Percentiles rank a stretch among this genome's conserved stretches.
Evolutionary conservation across 2,329 filamentous ascomycete species (phyloP).

Genomic region (Aspergillus neoniger): DNA sequence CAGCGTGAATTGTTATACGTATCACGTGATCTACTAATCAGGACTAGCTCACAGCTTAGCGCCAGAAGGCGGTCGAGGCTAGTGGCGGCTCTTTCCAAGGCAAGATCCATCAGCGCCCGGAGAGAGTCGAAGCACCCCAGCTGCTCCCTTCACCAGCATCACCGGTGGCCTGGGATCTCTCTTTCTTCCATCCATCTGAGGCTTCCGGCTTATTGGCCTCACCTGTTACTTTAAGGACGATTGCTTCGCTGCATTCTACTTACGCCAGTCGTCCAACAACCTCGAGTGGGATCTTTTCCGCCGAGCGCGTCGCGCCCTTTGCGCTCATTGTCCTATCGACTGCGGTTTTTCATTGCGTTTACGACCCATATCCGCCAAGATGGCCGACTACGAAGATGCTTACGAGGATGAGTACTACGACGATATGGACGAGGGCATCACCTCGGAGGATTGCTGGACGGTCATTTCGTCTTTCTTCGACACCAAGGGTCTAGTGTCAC

Average conservation of each 20-base stretch:
- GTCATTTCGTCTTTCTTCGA: conserved; percentile 98
- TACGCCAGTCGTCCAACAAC: conserved; percentile 15
- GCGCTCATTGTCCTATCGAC: conserved; percentile 18
- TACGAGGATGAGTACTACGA: conserved; percentile 71
- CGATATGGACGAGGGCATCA: conserved; percentile 73
- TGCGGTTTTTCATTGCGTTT: conserved; percentile 12
- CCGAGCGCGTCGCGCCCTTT: conserved; percentile 31
- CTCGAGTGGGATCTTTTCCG: conserved; percentile 23
- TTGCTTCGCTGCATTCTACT: conserved; percentile 11
- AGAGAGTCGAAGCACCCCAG: conserved; percentile 23
- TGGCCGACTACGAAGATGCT: conserved; percentile 62
- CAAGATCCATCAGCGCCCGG: conserved; percentile 34
- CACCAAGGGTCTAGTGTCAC: conserved; percentile 89
- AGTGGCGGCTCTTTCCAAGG: conserved; percentile 33
- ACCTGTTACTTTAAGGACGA: conserved; percentile 2
- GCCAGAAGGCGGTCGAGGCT: conserved; percentile 26
- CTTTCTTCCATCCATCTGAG: conserved; percentile 29
- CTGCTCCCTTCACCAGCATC: conserved; percentile 26
- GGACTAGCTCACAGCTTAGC: conserved; percentile 21
- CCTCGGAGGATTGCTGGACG: conserved; percentile 96
- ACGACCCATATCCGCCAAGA: conserved; percentile 33
- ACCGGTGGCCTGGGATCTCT: conserved; percentile 27
- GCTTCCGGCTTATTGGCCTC: conserved; percentile 24
- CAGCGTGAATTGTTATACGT: too few species aligned
- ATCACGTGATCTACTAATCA: conserved; percentile 25